Conservation (phyloP, 148 eudicot genomes). For the Rhododendron henanense region DNA sequence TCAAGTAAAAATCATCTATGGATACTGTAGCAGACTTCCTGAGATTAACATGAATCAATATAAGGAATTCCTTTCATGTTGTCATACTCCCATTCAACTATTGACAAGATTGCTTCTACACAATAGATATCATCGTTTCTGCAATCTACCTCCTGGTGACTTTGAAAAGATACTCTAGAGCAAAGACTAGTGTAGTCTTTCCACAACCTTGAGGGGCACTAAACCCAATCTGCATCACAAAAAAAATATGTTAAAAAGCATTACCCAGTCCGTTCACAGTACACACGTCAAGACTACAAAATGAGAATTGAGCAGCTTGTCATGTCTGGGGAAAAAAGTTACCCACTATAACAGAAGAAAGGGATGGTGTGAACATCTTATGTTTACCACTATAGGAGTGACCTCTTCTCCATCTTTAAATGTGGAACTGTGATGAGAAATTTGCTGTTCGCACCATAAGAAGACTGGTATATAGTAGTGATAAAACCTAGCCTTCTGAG, state of each 20-base stretch:
- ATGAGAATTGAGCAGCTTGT: not conserved
- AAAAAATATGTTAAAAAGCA: constrained; percentile 7
- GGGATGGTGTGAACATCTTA: not conserved
- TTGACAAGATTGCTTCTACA: constrained; percentile 8
- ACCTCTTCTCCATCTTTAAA: constrained; percentile 78
- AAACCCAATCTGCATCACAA: constrained; percentile 79
- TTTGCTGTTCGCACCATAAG: constrained; percentile 89
- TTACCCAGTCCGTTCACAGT: not conserved
- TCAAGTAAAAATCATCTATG: constrained; percentile 94
- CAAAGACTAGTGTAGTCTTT: constrained; percentile 91
- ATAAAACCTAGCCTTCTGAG: constrained; percentile 82
- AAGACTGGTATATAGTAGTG: constrained; percentile 93
- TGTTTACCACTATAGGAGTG: constrained; percentile 83
- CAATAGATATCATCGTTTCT: constrained; percentile 26
- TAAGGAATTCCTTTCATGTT: constrained; percentile 3
- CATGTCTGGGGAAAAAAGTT: not conserved
- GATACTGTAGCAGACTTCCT: constrained; percentile 92
- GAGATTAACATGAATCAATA: constrained; percentile 30
- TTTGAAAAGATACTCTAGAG: constrained; percentile 72
- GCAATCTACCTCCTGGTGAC: constrained; percentile 67
- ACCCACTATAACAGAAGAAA: not conserved
- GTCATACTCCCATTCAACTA: constrained; percentile 1
- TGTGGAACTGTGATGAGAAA: constrained; percentile 54
- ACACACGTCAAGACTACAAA: constrained; percentile 4
- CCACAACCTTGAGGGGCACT: constrained; percentile 99